Evolutionary conservation across 164 flowering plant species (phyloP).

Genomic region (Magnolia officinalis): DNA sequence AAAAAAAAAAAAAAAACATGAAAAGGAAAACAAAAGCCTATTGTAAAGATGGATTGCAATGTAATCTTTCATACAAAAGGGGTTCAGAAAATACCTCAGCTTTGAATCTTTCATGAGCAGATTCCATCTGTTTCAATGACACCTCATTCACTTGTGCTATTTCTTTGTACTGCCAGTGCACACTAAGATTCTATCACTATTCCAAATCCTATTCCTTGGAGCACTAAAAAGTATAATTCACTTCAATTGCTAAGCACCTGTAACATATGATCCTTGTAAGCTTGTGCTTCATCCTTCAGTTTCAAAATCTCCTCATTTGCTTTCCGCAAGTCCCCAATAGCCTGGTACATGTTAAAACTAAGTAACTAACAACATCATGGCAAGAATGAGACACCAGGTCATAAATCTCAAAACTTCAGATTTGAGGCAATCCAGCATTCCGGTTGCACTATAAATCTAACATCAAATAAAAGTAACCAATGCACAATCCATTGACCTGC

Average conservation of each 20-base stretch:
- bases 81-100: constrained; percentile 46
- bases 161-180: constrained; percentile 64
- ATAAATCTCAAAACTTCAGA: no score
- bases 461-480: no score
- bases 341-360: constrained; percentile 21
- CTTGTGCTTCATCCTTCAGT: constrained; percentile 57
- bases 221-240: neutral
- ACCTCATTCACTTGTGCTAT: constrained; percentile 87
- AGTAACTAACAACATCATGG: neutral
- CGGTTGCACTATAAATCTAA: no score
- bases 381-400: no score
- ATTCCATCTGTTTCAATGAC: constrained; percentile 80
- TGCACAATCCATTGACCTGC: no score
- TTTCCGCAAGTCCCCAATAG: constrained; percentile 25
- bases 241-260: constrained; percentile 44
- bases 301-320: constrained; percentile 61
- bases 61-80: neutral
- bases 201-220: neutral
- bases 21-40: neutral
- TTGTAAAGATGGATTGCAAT: neutral
- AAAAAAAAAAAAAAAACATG: neutral
- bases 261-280: constrained; percentile 79
- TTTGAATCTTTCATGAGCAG: constrained; percentile 64
- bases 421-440: no score
- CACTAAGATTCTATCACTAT: neutral